Conservation (phyloP, 2,329 filamentous ascomycete genomes). For the Fusarium abutilonis region DNA sequence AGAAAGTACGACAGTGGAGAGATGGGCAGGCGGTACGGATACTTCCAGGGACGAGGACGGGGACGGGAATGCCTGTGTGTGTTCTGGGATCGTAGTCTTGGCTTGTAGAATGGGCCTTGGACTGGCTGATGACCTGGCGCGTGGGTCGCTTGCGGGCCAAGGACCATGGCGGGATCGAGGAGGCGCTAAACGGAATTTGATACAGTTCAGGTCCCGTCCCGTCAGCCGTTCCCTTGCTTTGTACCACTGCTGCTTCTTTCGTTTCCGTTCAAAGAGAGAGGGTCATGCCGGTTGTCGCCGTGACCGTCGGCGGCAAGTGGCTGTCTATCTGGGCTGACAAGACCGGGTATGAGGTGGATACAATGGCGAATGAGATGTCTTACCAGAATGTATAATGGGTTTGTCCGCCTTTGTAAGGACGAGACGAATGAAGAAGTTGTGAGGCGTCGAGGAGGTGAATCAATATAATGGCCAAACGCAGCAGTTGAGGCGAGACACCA, state of each 20-base stretch:
- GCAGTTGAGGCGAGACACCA: slow-evolving; percentile 20
- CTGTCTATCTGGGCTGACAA: slow-evolving; percentile 16
- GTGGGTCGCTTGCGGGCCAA: slow-evolving; percentile 39
- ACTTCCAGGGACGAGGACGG: slow-evolving; percentile 28
- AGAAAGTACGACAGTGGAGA: slow-evolving; percentile 26
- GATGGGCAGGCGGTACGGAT: slow-evolving; percentile 34
- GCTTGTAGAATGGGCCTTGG: slow-evolving; percentile 23
- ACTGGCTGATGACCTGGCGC: slow-evolving; percentile 38
- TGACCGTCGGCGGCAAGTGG: slow-evolving; percentile 17
- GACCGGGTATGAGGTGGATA: slow-evolving; percentile 5
- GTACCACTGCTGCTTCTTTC: slow-evolving; percentile 8
- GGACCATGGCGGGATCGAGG: slow-evolving; percentile 44
- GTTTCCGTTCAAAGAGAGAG: slow-evolving; percentile 19
- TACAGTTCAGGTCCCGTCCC: slow-evolving; percentile 28
- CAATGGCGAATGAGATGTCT: slow-evolving; percentile 27
- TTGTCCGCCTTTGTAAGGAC: slow-evolving; percentile 24
- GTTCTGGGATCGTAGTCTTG: slow-evolving; percentile 39
- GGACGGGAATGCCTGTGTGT: slow-evolving; percentile 36
- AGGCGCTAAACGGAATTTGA: slow-evolving; percentile 46
- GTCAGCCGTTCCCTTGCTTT: slow-evolving; percentile 21
- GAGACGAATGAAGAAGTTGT: slow-evolving; percentile 9
- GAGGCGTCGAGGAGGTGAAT: slow-evolving; percentile 22
- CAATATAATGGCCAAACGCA: slow-evolving; percentile 20
- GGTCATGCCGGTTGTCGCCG: slow-evolving; percentile 25
- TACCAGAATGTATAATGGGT: slow-evolving; percentile 29